Conservation (phyloP, 176 grass and related monocot genomes). For the Zea mays region Zm-B73-REFERENCE-NAM-5.0 NC_050101.1:33963001-33963500, state of each 20-base stretch:
- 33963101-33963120: conserved; percentile 28
- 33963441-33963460: not conserved
- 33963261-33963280: conserved; percentile 51
- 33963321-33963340: conserved; percentile 15
- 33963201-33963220: conserved; percentile 45
- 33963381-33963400: not conserved
- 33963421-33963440: not conserved
- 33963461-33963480: not conserved
- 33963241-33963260: conserved; percentile 47
- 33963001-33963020: conserved; percentile 8
- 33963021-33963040: conserved; percentile 44
- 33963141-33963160: not conserved
- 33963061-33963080: conserved; percentile 45
- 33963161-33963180: not conserved
- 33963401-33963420: not conserved
- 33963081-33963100: conserved; percentile 43
- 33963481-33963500: conserved; percentile 8
- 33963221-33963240: conserved; percentile 45
- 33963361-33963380: not conserved
- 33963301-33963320: conserved; percentile 42
- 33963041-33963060: conserved; percentile 32
- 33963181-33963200: conserved; percentile 11
- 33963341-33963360: conserved; percentile 33
- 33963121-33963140: conserved; percentile 40
- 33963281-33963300: conserved; percentile 42